Conservation (phyloP, 106 monocot species). For the Dactylorhiza incarnata region DNA sequence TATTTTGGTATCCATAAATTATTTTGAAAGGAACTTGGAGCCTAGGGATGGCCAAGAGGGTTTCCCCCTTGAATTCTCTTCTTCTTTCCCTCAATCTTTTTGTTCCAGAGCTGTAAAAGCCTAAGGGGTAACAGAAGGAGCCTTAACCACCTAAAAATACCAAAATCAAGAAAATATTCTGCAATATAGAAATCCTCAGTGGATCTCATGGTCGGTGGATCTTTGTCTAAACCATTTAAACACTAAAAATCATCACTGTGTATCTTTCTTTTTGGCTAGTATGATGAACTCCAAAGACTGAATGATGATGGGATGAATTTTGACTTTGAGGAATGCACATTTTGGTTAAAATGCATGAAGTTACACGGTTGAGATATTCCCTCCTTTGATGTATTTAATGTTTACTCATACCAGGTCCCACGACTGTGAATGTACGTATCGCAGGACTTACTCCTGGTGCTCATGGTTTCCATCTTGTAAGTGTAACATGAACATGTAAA, state of each 20-base stretch:
- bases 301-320: background rate
- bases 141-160: background rate
- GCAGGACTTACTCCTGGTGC: slow-evolving; percentile 67
- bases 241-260: background rate
- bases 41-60: too few species aligned
- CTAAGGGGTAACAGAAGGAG: background rate
- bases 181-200: background rate
- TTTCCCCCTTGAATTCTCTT: too few species aligned
- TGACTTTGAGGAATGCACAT: background rate
- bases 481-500: background rate
- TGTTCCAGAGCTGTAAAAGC: too few species aligned
- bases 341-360: background rate
- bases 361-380: background rate
- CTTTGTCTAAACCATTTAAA: background rate
- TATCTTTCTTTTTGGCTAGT: background rate
- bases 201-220: background rate
- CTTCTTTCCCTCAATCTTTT: too few species aligned
- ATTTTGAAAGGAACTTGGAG: too few species aligned
- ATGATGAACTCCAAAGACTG: background rate
- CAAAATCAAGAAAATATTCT: background rate
- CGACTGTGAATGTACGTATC: slow-evolving; percentile 56
- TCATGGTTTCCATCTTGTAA: slow-evolving; percentile 75
- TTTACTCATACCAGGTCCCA: slow-evolving; percentile 41
- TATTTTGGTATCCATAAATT: too few species aligned
- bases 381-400: background rate